Evolutionary conservation across 495 filamentous ascomycete species (phyloP), one percentile per base, ranked within the genome.

Genomic region (Hypoxylon perforatum): DNA sequence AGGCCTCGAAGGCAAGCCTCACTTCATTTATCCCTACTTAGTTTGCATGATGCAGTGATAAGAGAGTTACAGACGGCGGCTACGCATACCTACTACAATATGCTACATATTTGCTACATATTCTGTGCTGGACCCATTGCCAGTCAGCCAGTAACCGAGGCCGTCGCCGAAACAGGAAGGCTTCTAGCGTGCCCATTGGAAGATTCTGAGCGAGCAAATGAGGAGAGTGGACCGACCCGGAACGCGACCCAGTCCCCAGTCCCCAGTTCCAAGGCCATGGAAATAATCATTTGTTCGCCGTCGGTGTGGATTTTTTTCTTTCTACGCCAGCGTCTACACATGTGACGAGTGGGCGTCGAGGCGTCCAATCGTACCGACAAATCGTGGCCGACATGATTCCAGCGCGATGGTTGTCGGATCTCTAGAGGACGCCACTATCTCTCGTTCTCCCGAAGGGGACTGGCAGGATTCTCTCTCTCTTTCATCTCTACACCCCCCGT

Each of bases 261-360:
- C 25, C 25, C 25, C 25, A 28, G 25, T 61, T 64, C 66, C 66
- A 56, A 64, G 45, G 66, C 61, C 56, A 61, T 69, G 66, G 66
- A 63, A 69, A 46, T 23, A 64, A 42, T 49, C 50, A 46, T 55
- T 54, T 45, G 14, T 69, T 61, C 56, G 54, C 66, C 56, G 54
- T 68, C 59, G 46, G 46, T 61, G 56, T 69, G 60, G 66, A 53
- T 64, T 69, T 64, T 25, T 33, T 30, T 42, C 66, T 61, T 64
- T 64, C 66, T 47, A 19, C 30, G 57, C 64, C 60, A 38, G 3
- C 25, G 25, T 3, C 25, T 28, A 7, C 3, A 7, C 25, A 7
- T 28, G n/a, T n/a, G n/a, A n/a, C 33, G 60, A 64, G 49, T 46
- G 65, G 65, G 60, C 65, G 49, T 64, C 55, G 41, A 51, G 61